A percentile compares a stretch with the other conserved stretches of the same genome.
Evolutionary conservation across 257 asterid genomes (phyloP).

Genomic region (Penstemon eatonii): DNA sequence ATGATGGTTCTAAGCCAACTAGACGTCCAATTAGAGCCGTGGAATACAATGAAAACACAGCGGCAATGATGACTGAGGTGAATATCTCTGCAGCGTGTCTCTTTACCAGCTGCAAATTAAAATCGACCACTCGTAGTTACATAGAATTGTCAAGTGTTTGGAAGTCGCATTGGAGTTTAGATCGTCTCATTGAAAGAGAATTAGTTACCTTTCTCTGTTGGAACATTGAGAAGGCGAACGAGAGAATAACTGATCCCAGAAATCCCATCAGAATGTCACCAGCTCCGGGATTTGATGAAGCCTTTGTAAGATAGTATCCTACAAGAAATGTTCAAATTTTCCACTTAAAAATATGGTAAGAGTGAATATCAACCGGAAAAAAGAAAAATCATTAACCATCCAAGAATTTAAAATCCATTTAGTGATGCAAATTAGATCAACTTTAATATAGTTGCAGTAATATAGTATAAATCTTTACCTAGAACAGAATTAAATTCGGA

Average conservation of each 20-base stretch:
- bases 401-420: background rate
- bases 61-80: conserved; percentile 73
- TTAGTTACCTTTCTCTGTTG: conserved; percentile 84
- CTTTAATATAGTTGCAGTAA: background rate
- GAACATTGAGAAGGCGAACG: conserved; percentile 98
- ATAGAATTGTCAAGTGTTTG: too few species aligned
- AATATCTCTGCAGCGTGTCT: conserved; percentile 98
- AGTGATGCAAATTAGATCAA: background rate
- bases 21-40: conserved; percentile 88
- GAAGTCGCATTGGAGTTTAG: too few species aligned
- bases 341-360: conserved; percentile 17
- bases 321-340: conserved; percentile 22
- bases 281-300: conserved; percentile 90
- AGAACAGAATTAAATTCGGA: conserved; percentile 78
- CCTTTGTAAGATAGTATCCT: conserved; percentile 88
- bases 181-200: background rate
- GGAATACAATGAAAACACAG: conserved; percentile 84
- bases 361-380: background rate
- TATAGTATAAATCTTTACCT: conserved; percentile 44
- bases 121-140: background rate
- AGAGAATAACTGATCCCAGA: conserved; percentile 90
- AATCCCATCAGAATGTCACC: conserved; percentile 95
- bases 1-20: conserved; percentile 65
- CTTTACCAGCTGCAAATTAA: conserved; percentile 72
- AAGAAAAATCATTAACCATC: background rate